phyloP scores from a whole-genome alignment of 495 filamentous ascomycete genomes.

The Usnea hakonensis region DNA sequence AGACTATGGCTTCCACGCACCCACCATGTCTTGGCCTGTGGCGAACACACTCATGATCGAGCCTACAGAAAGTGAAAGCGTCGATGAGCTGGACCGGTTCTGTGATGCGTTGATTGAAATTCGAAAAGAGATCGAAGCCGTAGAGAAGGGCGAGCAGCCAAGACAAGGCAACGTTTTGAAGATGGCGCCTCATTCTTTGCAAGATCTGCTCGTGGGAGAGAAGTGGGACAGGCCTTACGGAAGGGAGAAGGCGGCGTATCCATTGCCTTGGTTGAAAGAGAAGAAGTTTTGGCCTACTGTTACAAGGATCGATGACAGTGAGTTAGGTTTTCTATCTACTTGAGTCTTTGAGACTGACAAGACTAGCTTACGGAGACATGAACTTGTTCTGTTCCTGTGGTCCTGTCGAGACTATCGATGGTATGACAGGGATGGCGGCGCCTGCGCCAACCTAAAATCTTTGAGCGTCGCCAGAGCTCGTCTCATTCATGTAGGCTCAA shows the following conservation, averaged over 20 bases:
- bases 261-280: conserved; percentile 74
- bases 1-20: conserved; percentile 97
- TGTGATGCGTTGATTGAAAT: conserved; percentile 88
- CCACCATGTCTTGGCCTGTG: conserved; percentile 98
- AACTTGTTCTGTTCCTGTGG: conserved; percentile 95
- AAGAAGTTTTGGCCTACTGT: conserved; percentile 99
- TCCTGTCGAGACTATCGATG: conserved; percentile 59
- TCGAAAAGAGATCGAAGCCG: conserved; percentile 71
- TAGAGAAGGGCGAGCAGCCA: conserved; percentile 74
- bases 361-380: conserved; percentile 76
- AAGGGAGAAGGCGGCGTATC: conserved; percentile 81
- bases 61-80: conserved; percentile 90
- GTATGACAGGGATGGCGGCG: conserved; percentile 28
- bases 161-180: conserved; percentile 84
- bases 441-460: conserved; percentile 24
- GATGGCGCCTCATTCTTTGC: conserved; percentile 82
- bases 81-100: conserved; percentile 92
- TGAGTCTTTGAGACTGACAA: conserved; percentile 26
- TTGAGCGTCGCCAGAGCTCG: background rate
- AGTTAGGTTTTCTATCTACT: conserved; percentile 28
- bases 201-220: conserved; percentile 62
- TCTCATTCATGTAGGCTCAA: background rate
- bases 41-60: conserved; percentile 98
- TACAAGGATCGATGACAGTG: conserved; percentile 84
- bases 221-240: conserved; percentile 76